Base-by-base conservation (phyloP, 2,329 filamentous ascomycete genomes). In the Epichloe sp. region DNA sequence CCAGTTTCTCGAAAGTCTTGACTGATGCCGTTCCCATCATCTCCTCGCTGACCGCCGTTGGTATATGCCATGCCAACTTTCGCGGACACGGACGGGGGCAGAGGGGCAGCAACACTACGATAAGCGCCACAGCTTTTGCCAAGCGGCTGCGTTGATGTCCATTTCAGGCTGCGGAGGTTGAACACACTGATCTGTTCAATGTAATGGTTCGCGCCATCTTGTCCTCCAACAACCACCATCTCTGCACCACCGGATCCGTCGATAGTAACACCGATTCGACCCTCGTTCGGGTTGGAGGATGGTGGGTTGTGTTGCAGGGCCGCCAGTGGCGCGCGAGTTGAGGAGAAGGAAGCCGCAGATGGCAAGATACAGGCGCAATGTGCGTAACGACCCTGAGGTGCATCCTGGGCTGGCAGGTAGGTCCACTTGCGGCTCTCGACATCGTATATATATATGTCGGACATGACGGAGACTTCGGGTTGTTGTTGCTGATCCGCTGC, bases 101-200 rank as follows among this genome's bases (percentile, higher is more conserved):
- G 71, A 15, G 93, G 90, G 4, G 90, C 86, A 35, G 95, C 90
- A 17, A 98, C 93, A 64, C 90, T 96, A 56, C 93, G 83, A 66
- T 98, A 98, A 1, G 93, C 93, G 55, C 93, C 93, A 64, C 93
- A 98, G 61, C 88, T 95, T 67, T 91, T 88, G 48, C 89, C 90
- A 44, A 97, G 75, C 1, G 83, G 76, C 56, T 88, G 87, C 2
- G 89, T 96, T 17, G 86, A 88, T 1, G 88, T 95, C 93, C 93
- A 98, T 68, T 93, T 95, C 53, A 97, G 71, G 64, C 88, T 96
- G 47, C 93, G 81, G 26, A 98, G 74, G 62, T 98, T 98, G 74
- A 98, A 98, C 3, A 98, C 88, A 64, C 89, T 97, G 56, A 98
- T 94, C 68, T 98, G 89, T 67, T 98, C 91, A 58, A 98, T 98